Conservation (phyloP, 108 stramenopile species). For the Conticribra weissflogii region DNA sequence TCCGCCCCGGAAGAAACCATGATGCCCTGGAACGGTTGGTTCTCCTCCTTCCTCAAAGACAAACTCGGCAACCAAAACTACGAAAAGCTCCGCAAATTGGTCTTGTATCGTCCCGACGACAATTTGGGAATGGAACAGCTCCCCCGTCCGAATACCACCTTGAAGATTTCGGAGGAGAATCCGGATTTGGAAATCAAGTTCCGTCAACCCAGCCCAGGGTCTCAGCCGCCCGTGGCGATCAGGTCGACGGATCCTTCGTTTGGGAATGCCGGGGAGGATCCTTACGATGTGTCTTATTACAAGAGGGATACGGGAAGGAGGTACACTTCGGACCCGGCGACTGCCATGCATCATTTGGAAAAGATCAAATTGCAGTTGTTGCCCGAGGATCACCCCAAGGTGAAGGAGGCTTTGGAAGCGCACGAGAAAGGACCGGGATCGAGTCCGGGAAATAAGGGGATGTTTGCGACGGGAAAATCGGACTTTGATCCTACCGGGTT, state of each 20-base stretch:
- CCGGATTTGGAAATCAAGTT: conserved; percentile 51
- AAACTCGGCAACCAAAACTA: conserved; percentile 64
- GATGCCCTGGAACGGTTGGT: conserved; percentile 92
- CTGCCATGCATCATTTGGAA: conserved; percentile 63
- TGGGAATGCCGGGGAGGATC: conserved; percentile 70
- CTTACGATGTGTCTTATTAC: conserved; percentile 85
- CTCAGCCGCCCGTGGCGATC: conserved; percentile 61
- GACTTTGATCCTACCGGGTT: conserved; percentile 82
- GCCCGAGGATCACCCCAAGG: conserved; percentile 67
- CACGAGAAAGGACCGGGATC: conserved; percentile 67
- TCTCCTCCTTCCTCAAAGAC: conserved; percentile 63
- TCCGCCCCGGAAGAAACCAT: conserved; percentile 60
- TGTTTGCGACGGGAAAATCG: conserved; percentile 84
- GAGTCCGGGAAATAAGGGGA: conserved; percentile 79
- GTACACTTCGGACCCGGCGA: conserved; percentile 59
- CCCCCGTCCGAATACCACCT: conserved; percentile 57
- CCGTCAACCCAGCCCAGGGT: conserved; percentile 88
- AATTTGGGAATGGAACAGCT: conserved; percentile 59
- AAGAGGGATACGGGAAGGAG: conserved; percentile 82
- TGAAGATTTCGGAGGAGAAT: conserved; percentile 60
- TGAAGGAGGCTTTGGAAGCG: conserved; percentile 67
- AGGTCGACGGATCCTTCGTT: conserved; percentile 45
- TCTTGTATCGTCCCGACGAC: conserved; percentile 78
- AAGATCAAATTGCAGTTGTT: conserved; percentile 67
- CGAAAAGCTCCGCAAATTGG: conserved; percentile 46